Evolutionary conservation across 2,329 filamentous ascomycete species (phyloP).

Genomic region (Penicillium sp.): DNA sequence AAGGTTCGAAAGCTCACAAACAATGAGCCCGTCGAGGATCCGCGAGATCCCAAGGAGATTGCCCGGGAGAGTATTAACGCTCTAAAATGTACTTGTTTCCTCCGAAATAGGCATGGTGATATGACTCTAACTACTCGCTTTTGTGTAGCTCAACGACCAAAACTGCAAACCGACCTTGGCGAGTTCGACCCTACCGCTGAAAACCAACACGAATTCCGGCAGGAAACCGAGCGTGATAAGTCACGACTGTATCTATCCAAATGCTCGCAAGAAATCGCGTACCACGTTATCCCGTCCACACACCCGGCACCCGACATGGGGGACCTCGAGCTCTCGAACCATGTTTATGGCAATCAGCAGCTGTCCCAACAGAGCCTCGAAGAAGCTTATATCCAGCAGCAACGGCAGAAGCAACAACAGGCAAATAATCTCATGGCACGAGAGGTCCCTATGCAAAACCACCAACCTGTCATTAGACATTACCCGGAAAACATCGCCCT

Average conservation of each 20-base stretch:
- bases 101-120: background rate
- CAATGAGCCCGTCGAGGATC: conserved; percentile 56
- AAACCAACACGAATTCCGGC: conserved; percentile 55
- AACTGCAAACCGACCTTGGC: conserved; percentile 56
- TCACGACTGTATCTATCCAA: conserved; percentile 67
- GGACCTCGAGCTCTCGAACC: conserved; percentile 49
- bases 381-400: conserved; percentile 63
- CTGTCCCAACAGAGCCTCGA: conserved; percentile 62
- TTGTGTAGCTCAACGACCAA: conserved; percentile 48
- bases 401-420: conserved; percentile 56
- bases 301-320: conserved; percentile 61
- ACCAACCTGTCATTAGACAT: conserved; percentile 63
- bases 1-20: conserved; percentile 64
- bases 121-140: conserved; percentile 12
- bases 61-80: conserved; percentile 52
- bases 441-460: conserved; percentile 60
- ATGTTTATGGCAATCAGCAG: conserved; percentile 54
- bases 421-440: conserved; percentile 51
- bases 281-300: conserved; percentile 68
- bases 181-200: conserved; percentile 52
- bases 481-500: conserved; percentile 48
- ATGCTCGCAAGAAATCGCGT: conserved; percentile 71
- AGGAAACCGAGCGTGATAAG: conserved; percentile 65
- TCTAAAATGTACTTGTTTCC: conserved; percentile 25
- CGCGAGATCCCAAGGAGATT: conserved; percentile 50